A percentile compares a stretch with the other conserved stretches of the same genome.
Evolutionary conservation across 345 rosid species (phyloP).

Genomic region (Iberis pinnata): DNA sequence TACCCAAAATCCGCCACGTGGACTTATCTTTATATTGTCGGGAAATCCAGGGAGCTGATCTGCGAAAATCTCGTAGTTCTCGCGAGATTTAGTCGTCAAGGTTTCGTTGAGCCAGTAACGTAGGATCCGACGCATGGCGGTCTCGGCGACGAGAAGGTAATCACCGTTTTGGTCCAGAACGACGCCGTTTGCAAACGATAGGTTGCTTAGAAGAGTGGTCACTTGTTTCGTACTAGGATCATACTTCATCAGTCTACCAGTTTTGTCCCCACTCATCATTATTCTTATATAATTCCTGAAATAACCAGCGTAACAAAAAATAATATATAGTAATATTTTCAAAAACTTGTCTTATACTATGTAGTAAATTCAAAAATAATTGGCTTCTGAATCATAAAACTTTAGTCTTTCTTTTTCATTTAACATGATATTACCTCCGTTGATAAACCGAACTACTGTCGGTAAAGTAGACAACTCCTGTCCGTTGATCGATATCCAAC

Average conservation of each 20-base stretch:
- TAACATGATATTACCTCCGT: slow-evolving; percentile 40
- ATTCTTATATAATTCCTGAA: slow-evolving; percentile 42
- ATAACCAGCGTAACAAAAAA: no score
- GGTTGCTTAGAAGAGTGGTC: slow-evolving; percentile 32
- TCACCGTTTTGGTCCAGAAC: slow-evolving; percentile 37
- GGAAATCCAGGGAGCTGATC: slow-evolving; percentile 52
- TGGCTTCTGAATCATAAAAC: no score
- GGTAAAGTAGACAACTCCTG: slow-evolving; percentile 60
- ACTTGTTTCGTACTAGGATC: slow-evolving; percentile 41
- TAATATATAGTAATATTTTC: no score
- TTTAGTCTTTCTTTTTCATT: no score
- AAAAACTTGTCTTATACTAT: no score
- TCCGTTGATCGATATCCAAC: slow-evolving; percentile 48
- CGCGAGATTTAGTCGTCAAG: neutral
- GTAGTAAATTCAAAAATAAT: no score
- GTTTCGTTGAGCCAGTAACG: slow-evolving; percentile 38
- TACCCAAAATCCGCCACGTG: slow-evolving; percentile 66
- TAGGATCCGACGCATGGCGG: slow-evolving; percentile 35
- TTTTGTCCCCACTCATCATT: slow-evolving; percentile 45
- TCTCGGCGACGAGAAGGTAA: slow-evolving; percentile 48
- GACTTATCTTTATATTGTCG: slow-evolving; percentile 58
- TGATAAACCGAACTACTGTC: slow-evolving; percentile 59
- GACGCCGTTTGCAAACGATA: slow-evolving; percentile 60
- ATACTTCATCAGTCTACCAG: slow-evolving; percentile 63
- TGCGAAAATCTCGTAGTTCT: slow-evolving; percentile 33